Conservation (phyloP, 2,329 filamentous ascomycete genomes). For the Claviceps sp. region DNA sequence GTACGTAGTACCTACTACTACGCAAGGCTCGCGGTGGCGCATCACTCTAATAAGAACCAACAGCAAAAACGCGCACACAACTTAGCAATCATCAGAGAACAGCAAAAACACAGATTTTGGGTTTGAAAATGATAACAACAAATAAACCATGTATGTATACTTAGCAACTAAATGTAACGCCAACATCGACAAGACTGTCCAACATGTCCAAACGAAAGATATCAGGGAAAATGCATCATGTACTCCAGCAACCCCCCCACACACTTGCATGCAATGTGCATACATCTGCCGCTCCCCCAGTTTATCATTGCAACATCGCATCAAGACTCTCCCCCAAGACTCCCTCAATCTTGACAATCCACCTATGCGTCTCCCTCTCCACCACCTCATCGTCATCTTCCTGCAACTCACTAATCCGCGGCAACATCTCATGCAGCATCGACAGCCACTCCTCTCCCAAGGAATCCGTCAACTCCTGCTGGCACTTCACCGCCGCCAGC, state of each 20-base stretch:
- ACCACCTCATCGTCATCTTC: slow-evolving; percentile 94
- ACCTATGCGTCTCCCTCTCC: slow-evolving; percentile 75
- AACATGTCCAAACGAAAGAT: no score
- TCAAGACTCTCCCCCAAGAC: slow-evolving; percentile 84
- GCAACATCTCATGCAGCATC: slow-evolving; percentile 87
- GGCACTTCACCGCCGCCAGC: slow-evolving; percentile 67
- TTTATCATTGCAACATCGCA: slow-evolving; percentile 67
- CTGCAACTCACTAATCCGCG: slow-evolving; percentile 87
- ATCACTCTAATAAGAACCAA: not conserved
- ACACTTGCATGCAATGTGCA: not conserved
- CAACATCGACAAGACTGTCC: no score
- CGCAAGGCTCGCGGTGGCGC: no score
- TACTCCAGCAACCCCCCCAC: not conserved
- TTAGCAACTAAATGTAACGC: no score
- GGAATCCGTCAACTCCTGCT: slow-evolving; percentile 65
- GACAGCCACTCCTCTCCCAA: slow-evolving; percentile 90
- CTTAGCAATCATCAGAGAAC: no score
- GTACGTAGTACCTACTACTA: no score
- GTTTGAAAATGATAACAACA: no score
- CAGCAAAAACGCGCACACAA: not conserved
- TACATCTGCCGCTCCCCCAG: not conserved
- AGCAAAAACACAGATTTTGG: no score
- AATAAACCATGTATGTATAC: no score
- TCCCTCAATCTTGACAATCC: slow-evolving; percentile 83
- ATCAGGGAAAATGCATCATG: no score